A percentile compares a stretch with the other conserved stretches of the same genome.
Evolutionary conservation across 1,284 basidiomycete genomes (phyloP).

Genomic region (Pseudozyma sp.): DNA sequence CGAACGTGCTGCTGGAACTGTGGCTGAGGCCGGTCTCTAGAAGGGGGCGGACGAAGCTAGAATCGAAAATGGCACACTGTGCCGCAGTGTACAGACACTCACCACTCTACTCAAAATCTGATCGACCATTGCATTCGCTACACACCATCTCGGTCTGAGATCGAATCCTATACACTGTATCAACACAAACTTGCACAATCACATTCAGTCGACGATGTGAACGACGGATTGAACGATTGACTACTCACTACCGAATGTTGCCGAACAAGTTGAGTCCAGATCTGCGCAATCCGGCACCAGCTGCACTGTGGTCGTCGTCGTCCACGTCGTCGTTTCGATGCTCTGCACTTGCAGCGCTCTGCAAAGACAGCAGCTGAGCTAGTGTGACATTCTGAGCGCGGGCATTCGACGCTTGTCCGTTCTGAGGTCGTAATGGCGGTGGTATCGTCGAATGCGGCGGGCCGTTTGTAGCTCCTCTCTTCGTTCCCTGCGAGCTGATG

Average conservation of each 20-base stretch:
- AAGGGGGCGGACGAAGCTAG: background rate
- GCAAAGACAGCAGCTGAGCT: constrained; percentile 29
- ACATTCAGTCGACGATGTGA: no score
- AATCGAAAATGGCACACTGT: background rate
- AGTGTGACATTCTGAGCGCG: constrained; percentile 25
- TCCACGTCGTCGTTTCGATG: constrained; percentile 7
- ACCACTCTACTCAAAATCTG: background rate
- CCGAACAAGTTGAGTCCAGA: constrained; percentile 36
- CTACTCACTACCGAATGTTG: constrained; percentile 21
- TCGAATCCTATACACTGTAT: no score
- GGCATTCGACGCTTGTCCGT: background rate
- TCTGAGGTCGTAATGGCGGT: constrained; percentile 3
- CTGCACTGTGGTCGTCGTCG: constrained; percentile 3
- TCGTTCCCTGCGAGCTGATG: background rate
- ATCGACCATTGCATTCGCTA: background rate
- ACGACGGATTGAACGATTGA: no score
- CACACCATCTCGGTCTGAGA: no score
- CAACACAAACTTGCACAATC: no score
- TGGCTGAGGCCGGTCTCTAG: constrained; percentile 47
- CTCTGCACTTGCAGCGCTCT: constrained; percentile 4
- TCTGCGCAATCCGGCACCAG: constrained; percentile 6
- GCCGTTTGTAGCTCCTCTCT: constrained; percentile 1
- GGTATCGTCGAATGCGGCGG: background rate
- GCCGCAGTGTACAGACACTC: background rate
- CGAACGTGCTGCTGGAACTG: constrained; percentile 52